Evolutionary conservation across 306 rosid species (phyloP).

Genomic region (Sophora flavescens): DNA sequence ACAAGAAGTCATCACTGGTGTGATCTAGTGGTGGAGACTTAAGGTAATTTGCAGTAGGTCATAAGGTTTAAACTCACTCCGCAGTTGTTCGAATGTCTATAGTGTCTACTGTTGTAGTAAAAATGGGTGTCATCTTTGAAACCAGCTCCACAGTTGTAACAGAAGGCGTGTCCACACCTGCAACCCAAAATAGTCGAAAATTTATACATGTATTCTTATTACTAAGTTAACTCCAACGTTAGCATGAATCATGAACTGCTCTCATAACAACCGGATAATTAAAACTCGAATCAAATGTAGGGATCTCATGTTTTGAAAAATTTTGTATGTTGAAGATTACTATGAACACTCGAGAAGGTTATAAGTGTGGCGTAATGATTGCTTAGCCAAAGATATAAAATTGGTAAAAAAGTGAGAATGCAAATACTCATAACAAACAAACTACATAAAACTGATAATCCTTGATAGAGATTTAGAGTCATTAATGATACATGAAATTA

Average conservation of each 20-base stretch:
- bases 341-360: neutral
- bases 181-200: conserved; percentile 33
- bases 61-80: neutral
- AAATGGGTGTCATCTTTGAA: neutral
- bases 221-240: too few species aligned
- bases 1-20: neutral
- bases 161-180: conserved; percentile 64
- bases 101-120: conserved; percentile 33
- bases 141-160: conserved; percentile 54
- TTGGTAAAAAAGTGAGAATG: too few species aligned
- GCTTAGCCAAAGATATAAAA: neutral
- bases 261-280: too few species aligned
- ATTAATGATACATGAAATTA: conserved; percentile 5
- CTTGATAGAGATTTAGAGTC: neutral
- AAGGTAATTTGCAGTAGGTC: neutral
- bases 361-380: neutral
- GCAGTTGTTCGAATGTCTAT: neutral
- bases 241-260: too few species aligned
- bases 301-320: too few species aligned
- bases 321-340: neutral
- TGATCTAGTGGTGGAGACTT: neutral
- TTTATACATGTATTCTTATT: neutral
- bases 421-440: too few species aligned
- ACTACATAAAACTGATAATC: neutral
- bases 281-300: too few species aligned